Conservation (phyloP, 108 stramenopile genomes). For the Skeletonema potamos region DNA sequence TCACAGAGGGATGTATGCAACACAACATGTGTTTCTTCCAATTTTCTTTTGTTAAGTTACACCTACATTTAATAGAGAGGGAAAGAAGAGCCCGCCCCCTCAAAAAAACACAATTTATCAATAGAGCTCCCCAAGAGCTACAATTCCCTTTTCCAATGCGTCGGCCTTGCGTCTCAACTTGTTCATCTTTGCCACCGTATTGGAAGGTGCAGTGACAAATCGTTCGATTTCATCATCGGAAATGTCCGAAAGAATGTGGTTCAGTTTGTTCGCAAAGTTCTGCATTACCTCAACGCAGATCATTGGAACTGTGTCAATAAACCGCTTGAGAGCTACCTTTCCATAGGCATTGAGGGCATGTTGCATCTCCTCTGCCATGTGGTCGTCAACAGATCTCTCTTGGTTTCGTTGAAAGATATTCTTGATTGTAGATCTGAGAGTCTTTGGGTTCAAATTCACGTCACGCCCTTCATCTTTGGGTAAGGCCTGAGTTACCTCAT, state of each 20-base stretch:
- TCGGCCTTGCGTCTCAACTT: constrained; percentile 22
- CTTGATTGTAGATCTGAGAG: constrained; percentile 50
- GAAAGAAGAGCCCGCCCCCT: not conserved
- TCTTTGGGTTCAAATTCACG: constrained; percentile 32
- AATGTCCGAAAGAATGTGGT: constrained; percentile 14
- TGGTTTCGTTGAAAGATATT: constrained; percentile 57
- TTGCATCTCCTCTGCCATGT: constrained; percentile 77
- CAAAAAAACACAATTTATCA: not conserved
- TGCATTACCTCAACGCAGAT: constrained; percentile 52
- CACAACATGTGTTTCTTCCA: not conserved
- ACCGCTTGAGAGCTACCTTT: constrained; percentile 61
- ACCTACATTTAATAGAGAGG: not conserved
- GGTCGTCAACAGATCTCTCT: constrained; percentile 44
- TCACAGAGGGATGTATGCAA: not conserved
- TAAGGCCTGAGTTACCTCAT: constrained; percentile 54
- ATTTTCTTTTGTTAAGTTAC: not conserved
- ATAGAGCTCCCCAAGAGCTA: not conserved
- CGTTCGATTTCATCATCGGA: constrained; percentile 24
- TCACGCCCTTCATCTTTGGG: constrained; percentile 36
- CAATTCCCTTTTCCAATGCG: constrained; percentile 14
- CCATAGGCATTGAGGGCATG: constrained; percentile 62
- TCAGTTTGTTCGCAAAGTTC: constrained; percentile 21
- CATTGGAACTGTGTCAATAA: constrained; percentile 73
- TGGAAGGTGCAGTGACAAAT: constrained; percentile 11
- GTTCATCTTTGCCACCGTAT: constrained; percentile 7